A percentile compares a stretch with the other conserved stretches of the same genome.
These are phyloP conservation scores for Collybia mongolica DNA, from an alignment of 768 basidiomycete species.

Conservation along the genomic window DNA sequence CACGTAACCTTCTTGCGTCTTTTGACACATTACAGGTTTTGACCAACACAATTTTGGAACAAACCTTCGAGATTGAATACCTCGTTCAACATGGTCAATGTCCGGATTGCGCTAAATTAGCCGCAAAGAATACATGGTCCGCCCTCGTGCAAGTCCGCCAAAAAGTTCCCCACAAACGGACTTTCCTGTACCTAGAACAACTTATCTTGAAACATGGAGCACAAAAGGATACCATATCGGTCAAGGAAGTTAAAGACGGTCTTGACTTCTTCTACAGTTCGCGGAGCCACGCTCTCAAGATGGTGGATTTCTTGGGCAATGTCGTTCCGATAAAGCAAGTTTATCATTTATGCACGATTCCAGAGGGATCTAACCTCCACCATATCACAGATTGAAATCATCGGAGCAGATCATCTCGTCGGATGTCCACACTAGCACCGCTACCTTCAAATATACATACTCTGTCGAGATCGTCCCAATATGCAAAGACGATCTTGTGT, in stretches of 20 bases:
- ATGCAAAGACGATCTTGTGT: conserved; percentile 97
- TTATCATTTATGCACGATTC: background rate
- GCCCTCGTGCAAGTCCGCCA: conserved; percentile 98
- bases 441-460: conserved; percentile 97
- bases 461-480: conserved; percentile 96
- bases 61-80: conserved; percentile 96
- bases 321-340: conserved; percentile 87
- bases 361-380: background rate
- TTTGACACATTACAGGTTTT: conserved; percentile 58
- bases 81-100: conserved; percentile 95
- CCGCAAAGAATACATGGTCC: conserved; percentile 99
- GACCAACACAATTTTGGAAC: conserved; percentile 92
- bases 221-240: conserved; percentile 92
- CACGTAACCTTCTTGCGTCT: background rate
- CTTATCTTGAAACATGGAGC: conserved; percentile 95
- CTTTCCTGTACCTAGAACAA: conserved; percentile 96
- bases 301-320: conserved; percentile 89
- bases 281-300: conserved; percentile 90
- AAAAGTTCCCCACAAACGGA: conserved; percentile 97
- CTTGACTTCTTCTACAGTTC: conserved; percentile 96
- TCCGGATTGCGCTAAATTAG: conserved; percentile 88
- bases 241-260: conserved; percentile 93
- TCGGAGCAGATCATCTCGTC: conserved; percentile 94
- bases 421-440: conserved; percentile 89
- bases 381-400: conserved; percentile 67